Conservation (phyloP, 345 rosid genomes). For the Raphanus sativus region DNA sequence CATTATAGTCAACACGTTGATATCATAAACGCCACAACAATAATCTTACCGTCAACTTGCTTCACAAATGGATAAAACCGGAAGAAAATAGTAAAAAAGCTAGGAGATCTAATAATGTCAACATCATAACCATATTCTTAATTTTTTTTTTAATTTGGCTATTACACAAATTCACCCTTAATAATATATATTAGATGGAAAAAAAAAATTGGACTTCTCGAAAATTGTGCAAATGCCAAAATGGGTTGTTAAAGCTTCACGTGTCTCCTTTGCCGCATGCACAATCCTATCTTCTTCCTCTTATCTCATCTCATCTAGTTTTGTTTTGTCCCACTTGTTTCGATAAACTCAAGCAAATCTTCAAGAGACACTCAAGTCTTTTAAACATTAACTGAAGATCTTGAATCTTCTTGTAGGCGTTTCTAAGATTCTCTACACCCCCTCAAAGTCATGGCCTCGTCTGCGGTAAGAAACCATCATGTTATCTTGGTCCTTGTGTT, state of each 20-base stretch:
- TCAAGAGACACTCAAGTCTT: background rate
- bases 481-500: constrained; percentile 10
- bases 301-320: constrained; percentile 26
- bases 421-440: background rate
- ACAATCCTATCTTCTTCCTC: background rate
- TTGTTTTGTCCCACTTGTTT: background rate
- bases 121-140: too few species aligned
- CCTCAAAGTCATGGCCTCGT: constrained; percentile 30
- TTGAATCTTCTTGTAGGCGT: constrained; percentile 14
- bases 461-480: constrained; percentile 29
- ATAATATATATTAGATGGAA: too few species aligned
- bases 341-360: background rate
- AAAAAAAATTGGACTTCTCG: constrained; percentile 21
- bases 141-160: too few species aligned
- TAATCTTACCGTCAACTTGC: too few species aligned
- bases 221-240: constrained; percentile 11
- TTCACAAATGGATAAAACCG: too few species aligned
- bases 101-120: too few species aligned
- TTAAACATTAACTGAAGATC: background rate
- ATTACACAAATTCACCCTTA: too few species aligned
- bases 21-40: too few species aligned
- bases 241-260: constrained; percentile 29
- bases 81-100: too few species aligned
- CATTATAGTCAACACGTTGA: too few species aligned
- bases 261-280: constrained; percentile 33